phyloP scores from a whole-genome alignment of 768 basidiomycete species.

The Amanita subjunquillea region DNA sequence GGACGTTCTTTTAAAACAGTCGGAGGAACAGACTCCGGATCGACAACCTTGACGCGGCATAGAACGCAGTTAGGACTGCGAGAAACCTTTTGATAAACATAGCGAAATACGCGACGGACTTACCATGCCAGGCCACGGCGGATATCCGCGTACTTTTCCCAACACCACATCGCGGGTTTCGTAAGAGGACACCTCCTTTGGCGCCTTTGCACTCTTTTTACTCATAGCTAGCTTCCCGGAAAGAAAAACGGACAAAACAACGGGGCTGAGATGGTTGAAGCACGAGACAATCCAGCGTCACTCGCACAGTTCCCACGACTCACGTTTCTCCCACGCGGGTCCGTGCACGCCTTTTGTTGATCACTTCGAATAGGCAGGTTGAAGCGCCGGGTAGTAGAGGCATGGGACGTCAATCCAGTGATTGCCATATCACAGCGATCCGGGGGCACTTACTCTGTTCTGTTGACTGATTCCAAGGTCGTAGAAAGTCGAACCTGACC shows the following conservation, averaged over 20 bases:
- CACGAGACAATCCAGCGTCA: conserved; percentile 12
- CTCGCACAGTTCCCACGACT: not conserved
- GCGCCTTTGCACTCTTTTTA: conserved; percentile 43
- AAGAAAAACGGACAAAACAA: conserved; percentile 1
- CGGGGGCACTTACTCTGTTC: no score
- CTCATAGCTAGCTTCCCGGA: conserved; percentile 20
- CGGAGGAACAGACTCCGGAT: conserved; percentile 54
- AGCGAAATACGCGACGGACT: conserved; percentile 23
- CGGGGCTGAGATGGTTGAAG: conserved; percentile 11
- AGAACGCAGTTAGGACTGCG: conserved; percentile 7
- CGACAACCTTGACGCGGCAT: conserved; percentile 54
- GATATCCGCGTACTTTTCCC: conserved; percentile 88
- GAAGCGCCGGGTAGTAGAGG: no score
- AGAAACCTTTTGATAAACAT: conserved; percentile 7
- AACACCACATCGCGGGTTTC: conserved; percentile 77
- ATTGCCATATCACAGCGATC: no score
- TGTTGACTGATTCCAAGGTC: no score
- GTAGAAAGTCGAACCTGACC: no score
- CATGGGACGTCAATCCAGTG: no score
- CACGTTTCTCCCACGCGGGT: conserved; percentile 8
- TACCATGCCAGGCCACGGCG: conserved; percentile 93
- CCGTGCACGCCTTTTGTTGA: conserved; percentile 7
- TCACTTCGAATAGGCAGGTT: no score
- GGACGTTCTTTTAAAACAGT: conserved; percentile 65
- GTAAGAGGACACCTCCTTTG: conserved; percentile 40